These are phyloP conservation scores for Lepidium sativum DNA, from an alignment of 345 rosid species.

Conservation along the genomic window DNA sequence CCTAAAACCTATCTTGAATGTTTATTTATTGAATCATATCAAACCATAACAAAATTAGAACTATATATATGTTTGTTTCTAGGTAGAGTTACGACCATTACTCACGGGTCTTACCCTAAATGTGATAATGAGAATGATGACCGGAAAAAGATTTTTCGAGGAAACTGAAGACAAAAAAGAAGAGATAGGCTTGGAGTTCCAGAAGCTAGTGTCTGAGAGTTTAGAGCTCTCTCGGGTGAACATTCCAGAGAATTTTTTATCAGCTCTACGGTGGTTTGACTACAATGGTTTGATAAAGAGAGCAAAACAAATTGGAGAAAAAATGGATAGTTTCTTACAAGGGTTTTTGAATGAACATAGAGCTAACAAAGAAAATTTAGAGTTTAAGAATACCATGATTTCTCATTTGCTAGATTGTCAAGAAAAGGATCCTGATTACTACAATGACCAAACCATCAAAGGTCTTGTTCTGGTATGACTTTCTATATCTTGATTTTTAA, in stretches of 20 bases:
- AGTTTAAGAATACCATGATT: slow-evolving; percentile 36
- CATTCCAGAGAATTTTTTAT: slow-evolving; percentile 42
- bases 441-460: slow-evolving; percentile 43
- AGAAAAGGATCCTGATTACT: slow-evolving; percentile 41
- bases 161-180: slow-evolving; percentile 25
- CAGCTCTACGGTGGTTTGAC: slow-evolving; percentile 35
- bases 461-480: slow-evolving; percentile 30
- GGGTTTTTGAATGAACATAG: slow-evolving; percentile 40
- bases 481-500: not conserved
- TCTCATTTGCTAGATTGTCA: slow-evolving; percentile 39
- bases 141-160: slow-evolving; percentile 35
- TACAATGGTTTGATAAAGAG: slow-evolving; percentile 18
- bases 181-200: slow-evolving; percentile 30
- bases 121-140: slow-evolving; percentile 40
- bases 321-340: slow-evolving; percentile 43
- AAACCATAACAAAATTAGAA: too few relatives aligned
- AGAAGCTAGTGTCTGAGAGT: slow-evolving; percentile 30
- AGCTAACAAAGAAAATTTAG: slow-evolving; percentile 23
- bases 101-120: slow-evolving; percentile 37
- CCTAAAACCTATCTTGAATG: too few relatives aligned
- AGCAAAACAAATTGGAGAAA: slow-evolving; percentile 27
- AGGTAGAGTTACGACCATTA: slow-evolving; percentile 31
- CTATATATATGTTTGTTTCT: not conserved
- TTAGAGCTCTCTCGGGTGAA: slow-evolving; percentile 22
- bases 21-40: too few relatives aligned